Percentiles rank a stretch among this genome's conserved stretches.
These are phyloP conservation scores for Sporisorium scitamineum DNA, from an alignment of 1,284 basidiomycete genomes.

Conservation along the genomic window DNA sequence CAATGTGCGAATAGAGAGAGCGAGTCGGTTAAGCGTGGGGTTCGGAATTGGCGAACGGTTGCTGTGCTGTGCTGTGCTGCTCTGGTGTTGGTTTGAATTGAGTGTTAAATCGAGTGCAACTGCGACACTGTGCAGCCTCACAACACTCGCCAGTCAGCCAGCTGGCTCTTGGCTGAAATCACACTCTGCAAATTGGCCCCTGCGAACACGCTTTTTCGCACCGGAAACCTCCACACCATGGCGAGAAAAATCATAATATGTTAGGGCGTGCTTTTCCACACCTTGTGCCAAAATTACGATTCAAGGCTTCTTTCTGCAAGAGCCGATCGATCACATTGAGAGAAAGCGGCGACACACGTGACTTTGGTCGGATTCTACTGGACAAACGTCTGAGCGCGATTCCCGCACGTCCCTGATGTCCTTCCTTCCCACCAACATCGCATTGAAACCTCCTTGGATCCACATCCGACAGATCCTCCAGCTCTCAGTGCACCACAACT, in stretches of 20 bases:
- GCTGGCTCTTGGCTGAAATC: neutral
- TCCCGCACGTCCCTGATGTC: neutral
- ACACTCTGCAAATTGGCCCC: neutral
- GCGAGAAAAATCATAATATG: neutral
- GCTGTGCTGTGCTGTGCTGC: neutral
- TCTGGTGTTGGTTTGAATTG: neutral
- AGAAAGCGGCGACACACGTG: neutral
- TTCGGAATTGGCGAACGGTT: neutral
- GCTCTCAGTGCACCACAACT: neutral
- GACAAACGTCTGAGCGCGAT: conserved; percentile 2
- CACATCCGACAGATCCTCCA: neutral
- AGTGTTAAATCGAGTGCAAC: neutral
- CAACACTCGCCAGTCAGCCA: neutral
- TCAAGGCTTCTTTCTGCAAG: neutral
- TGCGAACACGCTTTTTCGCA: neutral
- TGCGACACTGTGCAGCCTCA: neutral
- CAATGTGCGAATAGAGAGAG: neutral
- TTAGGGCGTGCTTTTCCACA: neutral
- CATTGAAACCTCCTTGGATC: neutral
- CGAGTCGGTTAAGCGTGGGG: neutral
- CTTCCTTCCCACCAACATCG: neutral
- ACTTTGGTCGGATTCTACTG: conserved; percentile 1
- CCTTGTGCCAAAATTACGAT: neutral
- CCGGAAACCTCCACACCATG: conserved; percentile 10
- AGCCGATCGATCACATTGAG: neutral